phyloP scores from a whole-genome alignment of 73 alveolate genomes.

The Stentor roeselii region DNA sequence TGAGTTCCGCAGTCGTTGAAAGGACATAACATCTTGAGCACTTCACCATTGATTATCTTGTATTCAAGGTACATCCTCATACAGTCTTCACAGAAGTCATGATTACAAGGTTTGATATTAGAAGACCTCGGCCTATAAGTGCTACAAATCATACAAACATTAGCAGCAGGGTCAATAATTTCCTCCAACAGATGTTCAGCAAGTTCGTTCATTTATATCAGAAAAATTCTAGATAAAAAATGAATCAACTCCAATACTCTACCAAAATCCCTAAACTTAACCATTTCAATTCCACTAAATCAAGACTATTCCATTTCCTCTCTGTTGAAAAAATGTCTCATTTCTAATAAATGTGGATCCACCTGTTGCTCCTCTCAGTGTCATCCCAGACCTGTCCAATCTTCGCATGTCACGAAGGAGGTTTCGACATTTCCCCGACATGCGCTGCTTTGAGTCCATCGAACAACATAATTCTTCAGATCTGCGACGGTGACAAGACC shows the following conservation, averaged over 20 bases:
- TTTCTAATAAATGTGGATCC: neutral
- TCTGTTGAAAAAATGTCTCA: no score
- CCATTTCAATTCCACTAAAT: no score
- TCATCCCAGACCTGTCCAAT: conserved; percentile 8
- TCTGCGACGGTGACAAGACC: neutral
- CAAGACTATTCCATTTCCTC: no score
- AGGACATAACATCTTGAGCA: neutral
- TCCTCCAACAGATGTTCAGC: neutral
- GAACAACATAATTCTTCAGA: neutral
- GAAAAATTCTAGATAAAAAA: no score
- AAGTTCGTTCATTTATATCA: neutral
- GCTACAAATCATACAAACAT: neutral
- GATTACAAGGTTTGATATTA: neutral
- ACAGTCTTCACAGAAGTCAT: neutral
- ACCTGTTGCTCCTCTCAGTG: neutral
- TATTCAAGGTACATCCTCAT: neutral
- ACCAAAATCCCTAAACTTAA: no score
- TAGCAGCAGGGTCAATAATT: neutral
- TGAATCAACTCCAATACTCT: no score
- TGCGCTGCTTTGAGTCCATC: neutral
- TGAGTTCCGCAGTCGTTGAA: neutral
- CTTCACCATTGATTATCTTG: neutral
- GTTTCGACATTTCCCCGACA: neutral
- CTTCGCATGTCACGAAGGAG: conserved; percentile 16
- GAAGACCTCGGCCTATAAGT: neutral